Evolutionary conservation across 2,329 filamentous ascomycete genomes (phyloP).

Genomic region (Aspergillus piperis): DNA sequence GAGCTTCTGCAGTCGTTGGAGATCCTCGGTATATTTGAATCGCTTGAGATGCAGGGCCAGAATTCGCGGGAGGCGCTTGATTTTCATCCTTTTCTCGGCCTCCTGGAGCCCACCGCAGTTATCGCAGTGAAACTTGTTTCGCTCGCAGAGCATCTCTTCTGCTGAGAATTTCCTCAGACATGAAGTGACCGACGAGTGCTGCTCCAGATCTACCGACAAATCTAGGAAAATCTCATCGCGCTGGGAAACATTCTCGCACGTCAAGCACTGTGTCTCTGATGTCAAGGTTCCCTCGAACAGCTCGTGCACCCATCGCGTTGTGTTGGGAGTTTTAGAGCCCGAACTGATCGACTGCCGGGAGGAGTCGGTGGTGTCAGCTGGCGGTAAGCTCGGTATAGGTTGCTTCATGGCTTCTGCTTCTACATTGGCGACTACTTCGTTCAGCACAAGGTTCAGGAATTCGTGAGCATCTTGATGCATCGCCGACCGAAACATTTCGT

Average conservation of each 20-base stretch:
- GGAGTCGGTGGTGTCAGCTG: slow-evolving; percentile 48
- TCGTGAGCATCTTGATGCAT: slow-evolving; percentile 99
- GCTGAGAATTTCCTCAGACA: slow-evolving; percentile 95
- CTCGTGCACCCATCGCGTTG: slow-evolving; percentile 90
- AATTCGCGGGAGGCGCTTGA: slow-evolving; percentile 89
- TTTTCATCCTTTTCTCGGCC: slow-evolving; percentile 99
- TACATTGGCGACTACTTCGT: slow-evolving; percentile 91
- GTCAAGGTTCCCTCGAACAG: slow-evolving; percentile 93
- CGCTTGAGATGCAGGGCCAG: slow-evolving; percentile 91
- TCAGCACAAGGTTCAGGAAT: slow-evolving; percentile 91
- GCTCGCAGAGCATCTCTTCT: slow-evolving; percentile 96
- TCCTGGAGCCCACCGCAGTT: slow-evolving; percentile 95
- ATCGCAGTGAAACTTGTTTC: slow-evolving; percentile 99
- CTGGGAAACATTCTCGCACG: slow-evolving; percentile 93
- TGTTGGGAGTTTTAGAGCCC: slow-evolving; percentile 60
- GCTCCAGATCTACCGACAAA: slow-evolving; percentile 90
- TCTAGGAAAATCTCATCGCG: slow-evolving; percentile 95
- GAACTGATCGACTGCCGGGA: slow-evolving; percentile 55
- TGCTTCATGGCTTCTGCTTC: slow-evolving; percentile 70
- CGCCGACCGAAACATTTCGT: slow-evolving; percentile 94
- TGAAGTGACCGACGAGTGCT: slow-evolving; percentile 94
- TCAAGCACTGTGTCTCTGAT: slow-evolving; percentile 94
- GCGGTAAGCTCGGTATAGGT: slow-evolving; percentile 49
- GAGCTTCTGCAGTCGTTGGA: slow-evolving; percentile 89
- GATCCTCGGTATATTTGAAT: slow-evolving; percentile 97